Evolutionary conservation across 2,329 filamentous ascomycete genomes (phyloP), one percentile per base, ranked within the genome.

Genomic region (Amesomyces nigricolor): DNA sequence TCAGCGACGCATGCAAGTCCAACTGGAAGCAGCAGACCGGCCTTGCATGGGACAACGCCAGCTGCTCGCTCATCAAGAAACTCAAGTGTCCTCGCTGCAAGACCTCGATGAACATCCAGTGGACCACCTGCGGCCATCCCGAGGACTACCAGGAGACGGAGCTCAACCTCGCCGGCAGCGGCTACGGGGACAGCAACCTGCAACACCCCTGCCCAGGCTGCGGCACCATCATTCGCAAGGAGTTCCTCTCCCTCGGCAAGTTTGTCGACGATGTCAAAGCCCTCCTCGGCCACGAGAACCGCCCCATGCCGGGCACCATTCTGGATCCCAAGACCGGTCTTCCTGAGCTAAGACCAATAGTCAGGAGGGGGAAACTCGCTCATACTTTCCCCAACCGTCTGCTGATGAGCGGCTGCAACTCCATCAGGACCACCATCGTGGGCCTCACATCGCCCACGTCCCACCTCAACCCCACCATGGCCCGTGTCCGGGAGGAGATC

Each of bases 261-360:
- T 88, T 90, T 62, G 71, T 74, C 47, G 69, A 67, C 13, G 86
- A 91, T 62, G 68, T 79, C 5, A 66, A 74, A 22, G 63, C 64
- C 0, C 72, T 89, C 0, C 62, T 81, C 3, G 57, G 68, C 3
- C 62, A 74, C 3, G 62, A 73, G 10, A 44, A 30, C 13, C 65
- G 71, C 1, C 82, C 86, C 0, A 81, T 91, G 74, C 83, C 85
- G 0, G 87, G 88, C 1, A 90, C 87, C 0, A 67, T 89, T 4
- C 73, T 89, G 7, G 73, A 81, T 8, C 66, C 76, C 0, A 67
- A 70, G 1, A 74, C 64, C 0, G 87, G 87, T 0, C 68, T 72
- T 11, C 53, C 53, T 3, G 14, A 80, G 83, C 0, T 29, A 8
- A 19, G 16, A 2, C 19, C 4, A 45, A 19, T 5, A 22, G 4